A percentile compares a stretch with the other conserved stretches of the same genome.
Evolutionary conservation across 305 asterid genomes (phyloP).

Genomic region (Fraxinus dipetala): DNA sequence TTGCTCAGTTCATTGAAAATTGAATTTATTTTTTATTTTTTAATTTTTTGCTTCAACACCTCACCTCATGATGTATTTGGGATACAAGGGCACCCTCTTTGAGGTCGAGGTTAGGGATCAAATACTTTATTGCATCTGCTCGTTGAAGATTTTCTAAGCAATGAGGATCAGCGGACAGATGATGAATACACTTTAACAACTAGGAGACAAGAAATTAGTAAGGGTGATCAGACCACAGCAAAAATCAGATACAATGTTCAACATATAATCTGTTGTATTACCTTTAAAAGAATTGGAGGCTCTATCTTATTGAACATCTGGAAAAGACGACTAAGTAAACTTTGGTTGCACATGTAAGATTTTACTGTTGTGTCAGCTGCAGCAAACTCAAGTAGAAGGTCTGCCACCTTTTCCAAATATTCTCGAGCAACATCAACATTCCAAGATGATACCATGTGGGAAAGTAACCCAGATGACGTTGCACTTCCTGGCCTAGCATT

Average conservation of each 20-base stretch:
- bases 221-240: constrained; percentile 17
- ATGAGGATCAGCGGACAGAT: constrained; percentile 91
- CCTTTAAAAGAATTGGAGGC: constrained; percentile 96
- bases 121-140: constrained; percentile 91
- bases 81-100: constrained; percentile 88
- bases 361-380: constrained; percentile 88
- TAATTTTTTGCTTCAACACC: constrained; percentile 12
- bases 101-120: constrained; percentile 96
- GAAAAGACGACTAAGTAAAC: constrained; percentile 93
- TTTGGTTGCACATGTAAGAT: constrained; percentile 95
- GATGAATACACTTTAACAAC: constrained; percentile 92
- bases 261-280: constrained; percentile 28
- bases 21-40: not conserved
- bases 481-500: constrained; percentile 99
- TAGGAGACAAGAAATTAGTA: constrained; percentile 29
- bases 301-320: constrained; percentile 97
- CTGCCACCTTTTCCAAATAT: constrained; percentile 95
- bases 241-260: not conserved
- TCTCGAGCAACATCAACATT: constrained; percentile 91
- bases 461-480: constrained; percentile 85
- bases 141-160: constrained; percentile 96
- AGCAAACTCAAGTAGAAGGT: constrained; percentile 94
- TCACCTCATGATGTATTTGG: constrained; percentile 93
- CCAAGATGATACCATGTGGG: constrained; percentile 87
- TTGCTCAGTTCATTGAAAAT: not conserved